phyloP scores from a whole-genome alignment of 306 rosid species.

The Pueraria montana region DNA sequence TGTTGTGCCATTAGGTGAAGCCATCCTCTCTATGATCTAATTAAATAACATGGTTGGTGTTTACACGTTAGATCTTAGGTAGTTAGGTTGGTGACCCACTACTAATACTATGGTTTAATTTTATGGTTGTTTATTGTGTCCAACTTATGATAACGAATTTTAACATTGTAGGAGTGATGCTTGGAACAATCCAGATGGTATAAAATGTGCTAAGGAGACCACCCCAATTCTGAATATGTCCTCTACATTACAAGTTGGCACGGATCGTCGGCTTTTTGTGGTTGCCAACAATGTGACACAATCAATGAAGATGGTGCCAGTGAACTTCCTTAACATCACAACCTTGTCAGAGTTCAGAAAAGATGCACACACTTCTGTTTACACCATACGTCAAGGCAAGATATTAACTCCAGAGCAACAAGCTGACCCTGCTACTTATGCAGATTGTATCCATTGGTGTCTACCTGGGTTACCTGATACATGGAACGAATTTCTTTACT shows the following conservation, averaged over 20 bases:
- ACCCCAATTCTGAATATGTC: slow-evolving; percentile 70
- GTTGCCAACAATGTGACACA: slow-evolving; percentile 62
- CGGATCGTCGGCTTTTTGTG: slow-evolving; percentile 73
- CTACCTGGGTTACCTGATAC: slow-evolving; percentile 96
- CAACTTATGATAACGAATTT: not conserved
- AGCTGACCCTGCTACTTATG: slow-evolving; percentile 84
- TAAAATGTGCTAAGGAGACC: slow-evolving; percentile 91
- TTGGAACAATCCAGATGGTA: slow-evolving; percentile 90
- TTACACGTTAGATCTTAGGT: no score
- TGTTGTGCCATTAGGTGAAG: slow-evolving; percentile 4
- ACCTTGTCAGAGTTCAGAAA: slow-evolving; percentile 80
- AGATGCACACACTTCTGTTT: slow-evolving; percentile 92
- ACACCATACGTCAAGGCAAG: slow-evolving; percentile 91
- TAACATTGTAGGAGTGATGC: slow-evolving; percentile 72
- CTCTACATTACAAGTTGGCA: slow-evolving; percentile 70
- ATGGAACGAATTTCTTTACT: slow-evolving; percentile 88
- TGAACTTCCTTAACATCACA: slow-evolving; percentile 78
- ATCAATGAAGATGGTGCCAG: slow-evolving; percentile 67
- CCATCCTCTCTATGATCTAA: not conserved
- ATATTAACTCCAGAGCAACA: slow-evolving; percentile 75
- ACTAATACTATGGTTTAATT: no score
- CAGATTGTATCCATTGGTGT: slow-evolving; percentile 98
- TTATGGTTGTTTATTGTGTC: no score
- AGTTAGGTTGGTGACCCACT: no score
- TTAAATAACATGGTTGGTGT: no score